Conservation (phyloP, 2,329 filamentous ascomycete species). For the Claviceps pusilla region DNA sequence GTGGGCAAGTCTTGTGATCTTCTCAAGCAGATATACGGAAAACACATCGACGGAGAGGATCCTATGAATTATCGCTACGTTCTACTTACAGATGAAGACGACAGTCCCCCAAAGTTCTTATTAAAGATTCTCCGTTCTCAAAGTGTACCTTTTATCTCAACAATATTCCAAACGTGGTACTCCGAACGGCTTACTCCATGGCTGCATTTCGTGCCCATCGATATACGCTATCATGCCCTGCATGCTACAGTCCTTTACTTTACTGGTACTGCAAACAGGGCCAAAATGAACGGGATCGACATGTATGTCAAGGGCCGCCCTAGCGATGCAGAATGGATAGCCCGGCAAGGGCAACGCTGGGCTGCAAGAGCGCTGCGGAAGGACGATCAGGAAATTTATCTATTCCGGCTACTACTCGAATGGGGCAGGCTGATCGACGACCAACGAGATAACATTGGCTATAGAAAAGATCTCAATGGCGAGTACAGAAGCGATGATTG, state of each 20-base stretch:
- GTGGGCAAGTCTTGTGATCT: conserved; percentile 26
- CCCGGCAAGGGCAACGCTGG: conserved; percentile 51
- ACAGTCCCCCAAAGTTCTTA: conserved; percentile 45
- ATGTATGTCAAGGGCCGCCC: conserved; percentile 32
- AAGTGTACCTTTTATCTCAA: conserved; percentile 54
- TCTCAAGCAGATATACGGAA: conserved; percentile 17
- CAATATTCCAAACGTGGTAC: conserved; percentile 67
- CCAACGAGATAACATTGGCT: conserved; percentile 31
- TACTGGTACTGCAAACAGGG: conserved; percentile 34
- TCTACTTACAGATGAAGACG: conserved; percentile 56
- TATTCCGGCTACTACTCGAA: conserved; percentile 64
- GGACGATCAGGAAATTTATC: conserved; percentile 68
- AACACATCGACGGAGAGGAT: conserved; percentile 23
- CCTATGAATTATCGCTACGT: conserved; percentile 56
- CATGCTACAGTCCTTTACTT: conserved; percentile 67
- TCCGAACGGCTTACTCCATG: conserved; percentile 59
- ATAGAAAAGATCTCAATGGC: conserved; percentile 14
- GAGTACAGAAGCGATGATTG: conserved; percentile 16
- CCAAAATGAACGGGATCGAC: conserved; percentile 27
- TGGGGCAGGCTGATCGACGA: conserved; percentile 60
- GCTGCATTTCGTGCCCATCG: conserved; percentile 69
- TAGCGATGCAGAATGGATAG: conserved; percentile 48
- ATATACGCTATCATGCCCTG: conserved; percentile 56
- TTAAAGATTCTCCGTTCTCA: conserved; percentile 50
- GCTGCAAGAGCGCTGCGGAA: conserved; percentile 45